Evolutionary conservation across 768 basidiomycete species (phyloP).

Genomic region (Russula griseocarnosa): DNA sequence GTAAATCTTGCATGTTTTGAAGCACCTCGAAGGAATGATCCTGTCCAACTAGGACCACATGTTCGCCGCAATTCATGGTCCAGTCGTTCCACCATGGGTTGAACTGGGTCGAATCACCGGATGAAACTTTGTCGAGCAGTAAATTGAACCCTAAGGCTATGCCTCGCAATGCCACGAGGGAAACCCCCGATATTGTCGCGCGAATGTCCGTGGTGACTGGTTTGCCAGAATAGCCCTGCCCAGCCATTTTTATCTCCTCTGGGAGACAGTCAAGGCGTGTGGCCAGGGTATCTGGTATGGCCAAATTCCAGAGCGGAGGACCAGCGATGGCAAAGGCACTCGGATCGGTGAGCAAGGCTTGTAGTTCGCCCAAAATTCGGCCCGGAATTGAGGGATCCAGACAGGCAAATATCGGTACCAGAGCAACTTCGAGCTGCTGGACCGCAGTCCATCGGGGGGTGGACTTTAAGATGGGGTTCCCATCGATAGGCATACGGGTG

Average conservation of each 20-base stretch:
- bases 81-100: constrained; percentile 22
- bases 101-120: constrained; percentile 1
- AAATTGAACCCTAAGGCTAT: background rate
- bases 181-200: background rate
- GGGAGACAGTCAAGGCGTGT: constrained; percentile 17
- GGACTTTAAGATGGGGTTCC: background rate
- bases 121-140: background rate
- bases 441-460: constrained; percentile 19
- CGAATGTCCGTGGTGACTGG: constrained; percentile 9
- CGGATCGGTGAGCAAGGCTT: constrained; percentile 9
- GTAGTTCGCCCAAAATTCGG: constrained; percentile 6
- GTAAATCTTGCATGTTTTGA: constrained; percentile 8
- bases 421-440: constrained; percentile 1
- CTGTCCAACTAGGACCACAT: constrained; percentile 12
- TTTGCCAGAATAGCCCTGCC: constrained; percentile 13
- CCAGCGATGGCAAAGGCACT: constrained; percentile 6
- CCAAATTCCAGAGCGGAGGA: constrained; percentile 3
- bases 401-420: constrained; percentile 6
- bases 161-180: constrained; percentile 11
- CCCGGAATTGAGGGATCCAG: constrained; percentile 13
- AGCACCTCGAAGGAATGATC: constrained; percentile 8
- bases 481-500: constrained; percentile 14
- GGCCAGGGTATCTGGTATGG: constrained; percentile 18
- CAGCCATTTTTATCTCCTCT: constrained; percentile 4
- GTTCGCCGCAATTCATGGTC: constrained; percentile 7